Percentiles rank a stretch among this genome's conserved stretches.
Conservation (phyloP, 2,329 filamentous ascomycete genomes). For the Verticillium dahliae region DNA sequence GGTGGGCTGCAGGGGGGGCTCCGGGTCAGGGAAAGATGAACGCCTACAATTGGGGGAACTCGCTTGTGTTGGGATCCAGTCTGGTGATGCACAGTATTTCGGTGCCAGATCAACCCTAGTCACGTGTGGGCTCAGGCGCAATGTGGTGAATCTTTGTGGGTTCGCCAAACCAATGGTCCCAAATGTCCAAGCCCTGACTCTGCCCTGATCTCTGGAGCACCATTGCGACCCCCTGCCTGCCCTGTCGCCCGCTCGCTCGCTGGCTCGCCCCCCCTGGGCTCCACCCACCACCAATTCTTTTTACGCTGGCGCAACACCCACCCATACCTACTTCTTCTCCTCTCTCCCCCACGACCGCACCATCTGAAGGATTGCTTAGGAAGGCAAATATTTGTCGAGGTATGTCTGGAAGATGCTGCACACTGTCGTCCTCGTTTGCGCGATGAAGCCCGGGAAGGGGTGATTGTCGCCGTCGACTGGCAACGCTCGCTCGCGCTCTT, state of each 20-base stretch:
- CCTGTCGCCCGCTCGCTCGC: neutral
- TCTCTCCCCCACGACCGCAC: constrained; percentile 20
- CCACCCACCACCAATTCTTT: constrained; percentile 15
- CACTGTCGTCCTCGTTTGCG: neutral
- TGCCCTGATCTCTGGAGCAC: neutral
- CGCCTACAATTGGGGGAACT: neutral
- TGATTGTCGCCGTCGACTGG: neutral
- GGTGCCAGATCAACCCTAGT: neutral
- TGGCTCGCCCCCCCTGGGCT: neutral
- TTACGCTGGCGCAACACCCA: neutral
- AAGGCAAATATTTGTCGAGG: constrained; percentile 58
- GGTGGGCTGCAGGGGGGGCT: constrained; percentile 6
- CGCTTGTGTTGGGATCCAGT: neutral
- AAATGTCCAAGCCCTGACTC: neutral
- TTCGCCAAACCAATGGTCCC: neutral
- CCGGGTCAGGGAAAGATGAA: neutral
- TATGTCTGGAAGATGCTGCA: constrained; percentile 50
- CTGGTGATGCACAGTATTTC: neutral
- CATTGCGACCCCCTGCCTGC: neutral
- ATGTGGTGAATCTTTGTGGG: neutral
- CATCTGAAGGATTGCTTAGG: constrained; percentile 57
- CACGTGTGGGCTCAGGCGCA: neutral
- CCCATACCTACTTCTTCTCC: neutral
- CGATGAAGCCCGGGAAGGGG: neutral
- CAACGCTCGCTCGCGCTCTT: neutral